A percentile compares a stretch with the other conserved stretches of the same genome.
These are phyloP conservation scores for Macrocystidia cucumis DNA, from an alignment of 1,284 basidiomycete species.

Conservation along the genomic window DNA sequence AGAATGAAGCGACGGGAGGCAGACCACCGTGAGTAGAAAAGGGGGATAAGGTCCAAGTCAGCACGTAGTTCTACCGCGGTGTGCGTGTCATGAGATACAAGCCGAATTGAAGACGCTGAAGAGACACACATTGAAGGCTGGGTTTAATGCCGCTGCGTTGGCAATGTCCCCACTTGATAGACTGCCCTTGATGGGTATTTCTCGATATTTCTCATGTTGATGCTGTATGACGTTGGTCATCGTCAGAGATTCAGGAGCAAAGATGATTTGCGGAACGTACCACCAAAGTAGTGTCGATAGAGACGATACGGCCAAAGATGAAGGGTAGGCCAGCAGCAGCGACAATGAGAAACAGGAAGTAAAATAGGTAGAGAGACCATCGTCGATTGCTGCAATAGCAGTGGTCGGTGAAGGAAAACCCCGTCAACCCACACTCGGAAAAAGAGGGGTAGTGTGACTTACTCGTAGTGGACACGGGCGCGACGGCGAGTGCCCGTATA, in stretches of 20 bases:
- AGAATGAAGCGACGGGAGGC: conserved; percentile 22
- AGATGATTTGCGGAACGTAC: conserved; percentile 13
- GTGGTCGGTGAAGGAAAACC: background rate
- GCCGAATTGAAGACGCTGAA: no score
- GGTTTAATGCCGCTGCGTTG: conserved; percentile 13
- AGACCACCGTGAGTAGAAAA: conserved; percentile 22
- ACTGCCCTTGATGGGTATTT: conserved; percentile 22
- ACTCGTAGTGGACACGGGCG: conserved; percentile 26
- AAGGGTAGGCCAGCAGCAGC: conserved; percentile 21
- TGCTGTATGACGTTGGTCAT: conserved; percentile 15
- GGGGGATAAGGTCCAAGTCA: conserved; percentile 29
- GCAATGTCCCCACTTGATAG: conserved; percentile 19
- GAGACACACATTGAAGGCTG: conserved; percentile 16
- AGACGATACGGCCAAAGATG: conserved; percentile 24
- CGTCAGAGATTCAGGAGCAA: conserved; percentile 1
- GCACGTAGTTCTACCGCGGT: conserved; percentile 13
- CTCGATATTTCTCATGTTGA: conserved; percentile 20
- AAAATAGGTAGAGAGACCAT: conserved; percentile 25
- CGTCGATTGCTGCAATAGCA: conserved; percentile 17
- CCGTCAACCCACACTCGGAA: background rate
- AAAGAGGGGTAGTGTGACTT: no score
- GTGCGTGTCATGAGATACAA: no score
- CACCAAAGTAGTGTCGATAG: conserved; percentile 20
- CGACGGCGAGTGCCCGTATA: conserved; percentile 21
- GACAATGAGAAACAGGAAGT: conserved; percentile 21